Percentiles rank a stretch among this genome's conserved stretches.
phyloP scores from a whole-genome alignment of 768 basidiomycete species.

The Pleurotus salmoneostramineus region DNA sequence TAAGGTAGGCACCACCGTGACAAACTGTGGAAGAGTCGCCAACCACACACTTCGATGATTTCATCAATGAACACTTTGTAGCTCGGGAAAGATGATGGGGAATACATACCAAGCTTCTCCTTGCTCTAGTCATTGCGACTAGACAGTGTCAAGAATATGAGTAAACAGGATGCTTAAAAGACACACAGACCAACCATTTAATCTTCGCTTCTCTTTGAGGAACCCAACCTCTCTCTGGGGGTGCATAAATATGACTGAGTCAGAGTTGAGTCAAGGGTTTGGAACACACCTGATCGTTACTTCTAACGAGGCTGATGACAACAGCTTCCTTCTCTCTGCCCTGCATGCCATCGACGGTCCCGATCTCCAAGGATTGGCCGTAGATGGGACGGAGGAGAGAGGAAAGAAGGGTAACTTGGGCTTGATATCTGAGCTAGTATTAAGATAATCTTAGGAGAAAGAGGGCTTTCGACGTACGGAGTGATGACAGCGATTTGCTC shows the following conservation, averaged over 20 bases:
- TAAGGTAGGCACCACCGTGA: constrained; percentile 81
- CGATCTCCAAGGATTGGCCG: constrained; percentile 76
- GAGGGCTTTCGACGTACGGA: constrained; percentile 41
- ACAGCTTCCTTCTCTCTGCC: constrained; percentile 95
- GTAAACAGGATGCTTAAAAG: neutral
- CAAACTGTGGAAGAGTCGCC: constrained; percentile 91
- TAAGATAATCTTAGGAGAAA: neutral
- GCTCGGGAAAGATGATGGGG: neutral
- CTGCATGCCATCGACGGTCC: constrained; percentile 96
- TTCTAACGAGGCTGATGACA: constrained; percentile 88
- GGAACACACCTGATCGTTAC: constrained; percentile 69
- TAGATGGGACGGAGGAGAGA: constrained; percentile 70
- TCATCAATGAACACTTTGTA: too few species aligned
- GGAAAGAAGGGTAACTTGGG: constrained; percentile 84
- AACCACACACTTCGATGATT: constrained; percentile 65
- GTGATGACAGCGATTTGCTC: constrained; percentile 76
- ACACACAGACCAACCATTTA: constrained; percentile 62
- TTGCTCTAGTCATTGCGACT: constrained; percentile 93
- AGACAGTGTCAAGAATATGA: neutral
- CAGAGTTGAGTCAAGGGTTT: neutral
- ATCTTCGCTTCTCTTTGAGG: constrained; percentile 83
- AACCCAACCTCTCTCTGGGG: constrained; percentile 87
- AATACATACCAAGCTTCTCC: constrained; percentile 71
- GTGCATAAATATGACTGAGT: constrained; percentile 6
- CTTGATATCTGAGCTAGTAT: constrained; percentile 66